phyloP scores from a whole-genome alignment of 2,329 filamentous ascomycete genomes.

The Gnomoniopsis sp. region DNA sequence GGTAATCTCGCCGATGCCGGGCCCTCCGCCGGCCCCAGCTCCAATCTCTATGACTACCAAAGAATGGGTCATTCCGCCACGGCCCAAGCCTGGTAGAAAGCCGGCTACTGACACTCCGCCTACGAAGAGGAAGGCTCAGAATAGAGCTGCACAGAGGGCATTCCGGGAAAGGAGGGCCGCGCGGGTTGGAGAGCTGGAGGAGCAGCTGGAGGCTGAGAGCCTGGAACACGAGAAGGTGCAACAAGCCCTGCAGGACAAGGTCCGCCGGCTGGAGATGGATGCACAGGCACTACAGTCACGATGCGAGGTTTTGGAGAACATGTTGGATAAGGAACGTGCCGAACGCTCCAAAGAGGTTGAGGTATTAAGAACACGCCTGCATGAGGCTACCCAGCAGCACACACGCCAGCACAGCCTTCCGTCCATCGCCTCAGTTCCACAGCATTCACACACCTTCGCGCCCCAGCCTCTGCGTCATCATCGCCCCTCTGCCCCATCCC shows the following conservation, averaged over 20 bases:
- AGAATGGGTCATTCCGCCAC: conserved; percentile 81
- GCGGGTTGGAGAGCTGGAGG: conserved; percentile 73
- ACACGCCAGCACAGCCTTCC: conserved; percentile 17
- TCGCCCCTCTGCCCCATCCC: conserved; percentile 17
- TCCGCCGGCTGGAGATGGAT: conserved; percentile 59
- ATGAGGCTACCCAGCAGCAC: conserved; percentile 16
- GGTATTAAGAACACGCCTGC: conserved; percentile 9
- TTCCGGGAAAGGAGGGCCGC: conserved; percentile 86
- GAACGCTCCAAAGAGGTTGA: conserved; percentile 32
- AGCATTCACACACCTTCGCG: conserved; percentile 9
- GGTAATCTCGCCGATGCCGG: conserved; percentile 39
- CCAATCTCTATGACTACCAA: conserved; percentile 67
- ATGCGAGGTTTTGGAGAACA: conserved; percentile 60
- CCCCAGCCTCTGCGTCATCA: conserved; percentile 17
- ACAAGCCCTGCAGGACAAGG: conserved; percentile 54
- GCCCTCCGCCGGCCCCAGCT: conserved; percentile 37
- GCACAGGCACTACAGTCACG: conserved; percentile 62
- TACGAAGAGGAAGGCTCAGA: conserved; percentile 92
- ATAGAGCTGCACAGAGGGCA: conserved; percentile 83
- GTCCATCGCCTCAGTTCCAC: conserved; percentile 14
- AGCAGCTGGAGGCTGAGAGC: conserved; percentile 60
- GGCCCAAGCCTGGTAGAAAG: conserved; percentile 88
- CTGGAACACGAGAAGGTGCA: conserved; percentile 55
- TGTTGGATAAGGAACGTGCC: conserved; percentile 57
- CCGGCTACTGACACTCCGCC: conserved; percentile 89